Conservation (phyloP, 257 asterid genomes). For the Solanum peruvianum region DNA sequence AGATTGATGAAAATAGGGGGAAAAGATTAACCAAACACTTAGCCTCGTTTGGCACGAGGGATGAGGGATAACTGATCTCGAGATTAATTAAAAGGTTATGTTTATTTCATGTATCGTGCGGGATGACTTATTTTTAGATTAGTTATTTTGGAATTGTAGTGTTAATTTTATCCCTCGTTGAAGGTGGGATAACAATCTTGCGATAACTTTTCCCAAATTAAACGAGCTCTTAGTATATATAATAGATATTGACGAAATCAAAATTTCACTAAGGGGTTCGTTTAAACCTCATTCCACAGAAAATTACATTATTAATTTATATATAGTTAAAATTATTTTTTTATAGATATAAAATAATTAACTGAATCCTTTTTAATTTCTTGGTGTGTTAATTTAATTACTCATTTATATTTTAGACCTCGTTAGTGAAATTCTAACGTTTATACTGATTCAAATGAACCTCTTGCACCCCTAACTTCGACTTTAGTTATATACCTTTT, state of each 20-base stretch:
- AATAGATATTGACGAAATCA: no score
- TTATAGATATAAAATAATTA: no score
- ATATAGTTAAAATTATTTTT: no score
- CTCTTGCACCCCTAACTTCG: not conserved
- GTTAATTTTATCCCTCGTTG: not conserved
- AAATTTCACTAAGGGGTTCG: not conserved
- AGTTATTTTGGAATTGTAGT: not conserved
- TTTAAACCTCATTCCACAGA: no score
- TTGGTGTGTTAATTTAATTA: not conserved
- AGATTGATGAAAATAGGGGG: constrained; percentile 10
- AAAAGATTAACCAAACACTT: not conserved
- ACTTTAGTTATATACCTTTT: not conserved
- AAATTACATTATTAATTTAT: no score
- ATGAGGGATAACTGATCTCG: not conserved
- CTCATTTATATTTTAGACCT: not conserved
- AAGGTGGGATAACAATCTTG: not conserved
- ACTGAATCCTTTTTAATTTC: no score
- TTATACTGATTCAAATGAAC: not conserved
- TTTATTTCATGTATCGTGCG: not conserved
- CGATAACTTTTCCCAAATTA: not conserved
- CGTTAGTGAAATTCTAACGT: rapidly evolving
- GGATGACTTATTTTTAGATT: not conserved
- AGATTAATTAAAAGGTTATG: not conserved
- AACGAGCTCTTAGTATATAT: not conserved
- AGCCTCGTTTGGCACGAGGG: not conserved